A percentile compares a stretch with the other conserved stretches of the same genome.
phyloP scores from a whole-genome alignment of 2,329 filamentous ascomycete genomes.

The Grosmannia clavigera region DNA sequence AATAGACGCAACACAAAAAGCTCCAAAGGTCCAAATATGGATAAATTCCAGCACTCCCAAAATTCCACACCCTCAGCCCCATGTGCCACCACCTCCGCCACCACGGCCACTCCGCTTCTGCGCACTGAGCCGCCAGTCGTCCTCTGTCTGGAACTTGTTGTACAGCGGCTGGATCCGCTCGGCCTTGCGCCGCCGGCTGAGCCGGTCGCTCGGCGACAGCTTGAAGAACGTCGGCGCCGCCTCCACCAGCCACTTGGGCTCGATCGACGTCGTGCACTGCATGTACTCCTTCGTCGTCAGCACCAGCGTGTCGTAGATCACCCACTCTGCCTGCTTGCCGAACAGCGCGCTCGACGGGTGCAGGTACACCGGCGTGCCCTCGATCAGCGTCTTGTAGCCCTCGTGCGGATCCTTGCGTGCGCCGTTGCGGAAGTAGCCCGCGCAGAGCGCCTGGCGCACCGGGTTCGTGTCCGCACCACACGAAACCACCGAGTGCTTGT shows the following conservation, averaged over 20 bases:
- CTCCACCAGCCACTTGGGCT: slow-evolving; percentile 88
- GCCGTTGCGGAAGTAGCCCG: slow-evolving; percentile 90
- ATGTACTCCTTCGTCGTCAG: slow-evolving; percentile 97
- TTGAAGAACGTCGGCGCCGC: slow-evolving; percentile 99
- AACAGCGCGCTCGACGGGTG: slow-evolving; percentile 88
- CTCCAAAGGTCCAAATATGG: neutral
- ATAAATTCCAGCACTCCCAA: neutral
- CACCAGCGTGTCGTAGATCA: slow-evolving; percentile 84
- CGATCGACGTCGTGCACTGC: slow-evolving; percentile 85
- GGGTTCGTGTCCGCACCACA: slow-evolving; percentile 81
- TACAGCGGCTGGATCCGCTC: slow-evolving; percentile 93
- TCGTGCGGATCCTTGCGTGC: slow-evolving; percentile 93
- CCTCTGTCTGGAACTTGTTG: slow-evolving; percentile 82
- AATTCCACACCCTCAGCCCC: slow-evolving; percentile 47
- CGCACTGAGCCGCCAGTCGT: slow-evolving; percentile 87
- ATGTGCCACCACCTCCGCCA: slow-evolving; percentile 79
- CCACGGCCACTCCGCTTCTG: slow-evolving; percentile 76
- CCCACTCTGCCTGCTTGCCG: slow-evolving; percentile 91
- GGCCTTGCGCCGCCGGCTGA: slow-evolving; percentile 85
- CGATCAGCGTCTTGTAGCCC: slow-evolving; percentile 94
- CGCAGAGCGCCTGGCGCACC: slow-evolving; percentile 79
- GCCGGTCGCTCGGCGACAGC: slow-evolving; percentile 72
- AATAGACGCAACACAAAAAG: neutral
- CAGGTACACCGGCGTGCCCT: slow-evolving; percentile 88
- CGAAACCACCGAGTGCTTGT: slow-evolving; percentile 68